Base-by-base conservation (phyloP, 2,329 filamentous ascomycete species). In the Aspergillus jensenii region DNA sequence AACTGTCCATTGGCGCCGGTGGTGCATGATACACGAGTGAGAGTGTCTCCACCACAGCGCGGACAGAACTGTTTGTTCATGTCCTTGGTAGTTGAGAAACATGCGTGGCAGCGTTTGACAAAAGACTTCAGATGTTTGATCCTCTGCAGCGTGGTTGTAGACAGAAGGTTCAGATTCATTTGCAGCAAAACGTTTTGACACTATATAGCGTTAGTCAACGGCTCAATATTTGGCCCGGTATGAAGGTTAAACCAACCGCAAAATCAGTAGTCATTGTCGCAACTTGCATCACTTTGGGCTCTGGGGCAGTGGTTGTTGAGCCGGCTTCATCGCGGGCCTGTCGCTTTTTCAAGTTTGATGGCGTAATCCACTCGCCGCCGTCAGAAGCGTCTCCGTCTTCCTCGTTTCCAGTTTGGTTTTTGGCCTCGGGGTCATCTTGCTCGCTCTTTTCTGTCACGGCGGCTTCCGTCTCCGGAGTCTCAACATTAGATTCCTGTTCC, bases 241-340 rank as follows among this genome's bases (percentile, higher is more conserved):
- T 23, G 11, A 27, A 31, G 25, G 44, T 6, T 48, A 31, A 21
- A 67, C 73, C 59, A 91, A 99, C 96, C 55, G 95, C 93, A 76
- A 90, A 98, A 79, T 99, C 95, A 56, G 90, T 92, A 1, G 95
- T 98, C 70, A 98, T 88, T 45, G 93, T 87, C n/a, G 92, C 93
- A 15, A 90, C 91, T 75, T 96, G 88, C 66, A 97, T 88, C 12
- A 85, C 86, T 61, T 84, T 84, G 37, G 84, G 81, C 54, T 85
- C 81, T 2, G 82, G 73, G 59, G 80, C 74, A 49, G 81, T 76
- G 41, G 81, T 76, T 19, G 79, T 74, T 1, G 79, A 74, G 6
- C 76, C 77, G 21, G 79, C 76, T 19, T 81, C 76, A 66, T 93
- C 87, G 71, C 87, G 84, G 59, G 84, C 85, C 78, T 95, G 89